A percentile compares a stretch with the other conserved stretches of the same genome.
Conservation (phyloP, 208 protist genomes). For the Leishmania braziliensis region DNA sequence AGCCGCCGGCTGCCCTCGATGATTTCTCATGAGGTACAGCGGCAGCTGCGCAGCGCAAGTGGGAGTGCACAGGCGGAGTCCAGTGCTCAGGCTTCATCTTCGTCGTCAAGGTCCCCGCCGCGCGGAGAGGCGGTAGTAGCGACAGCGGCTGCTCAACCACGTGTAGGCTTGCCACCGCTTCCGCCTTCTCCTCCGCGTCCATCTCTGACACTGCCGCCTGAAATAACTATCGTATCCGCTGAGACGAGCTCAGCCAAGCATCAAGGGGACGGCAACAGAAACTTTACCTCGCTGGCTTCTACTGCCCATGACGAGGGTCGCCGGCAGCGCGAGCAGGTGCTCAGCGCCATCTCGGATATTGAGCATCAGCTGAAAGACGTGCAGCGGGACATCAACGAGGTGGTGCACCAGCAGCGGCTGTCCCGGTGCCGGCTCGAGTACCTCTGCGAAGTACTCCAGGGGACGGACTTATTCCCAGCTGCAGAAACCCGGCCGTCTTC, state of each 20-base stretch:
- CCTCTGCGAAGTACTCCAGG: constrained; percentile 33
- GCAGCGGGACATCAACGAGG: constrained; percentile 52
- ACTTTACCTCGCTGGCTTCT: background rate
- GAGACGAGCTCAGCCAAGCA: background rate
- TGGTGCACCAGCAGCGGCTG: constrained; percentile 33
- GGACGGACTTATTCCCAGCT: background rate
- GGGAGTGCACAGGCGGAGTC: background rate
- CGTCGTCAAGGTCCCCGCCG: background rate
- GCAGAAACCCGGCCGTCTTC: background rate
- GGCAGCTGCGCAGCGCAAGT: constrained; percentile 20
- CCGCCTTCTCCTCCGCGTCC: constrained; percentile 3
- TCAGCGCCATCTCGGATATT: constrained; percentile 50
- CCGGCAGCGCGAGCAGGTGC: constrained; percentile 43
- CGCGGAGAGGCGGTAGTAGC: background rate
- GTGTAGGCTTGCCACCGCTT: constrained; percentile 9
- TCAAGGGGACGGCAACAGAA: background rate
- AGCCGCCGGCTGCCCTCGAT: constrained; percentile 17
- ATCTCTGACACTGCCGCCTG: background rate
- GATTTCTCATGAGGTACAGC: constrained; percentile 36
- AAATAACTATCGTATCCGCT: background rate
- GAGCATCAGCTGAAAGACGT: constrained; percentile 51
- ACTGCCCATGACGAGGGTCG: constrained; percentile 23
- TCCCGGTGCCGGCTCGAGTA: constrained; percentile 29
- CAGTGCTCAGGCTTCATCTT: background rate
- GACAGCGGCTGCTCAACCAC: background rate